These are phyloP conservation scores for Cochlearia excelsa DNA, from an alignment of 345 rosid species.

Conservation along the genomic window DNA sequence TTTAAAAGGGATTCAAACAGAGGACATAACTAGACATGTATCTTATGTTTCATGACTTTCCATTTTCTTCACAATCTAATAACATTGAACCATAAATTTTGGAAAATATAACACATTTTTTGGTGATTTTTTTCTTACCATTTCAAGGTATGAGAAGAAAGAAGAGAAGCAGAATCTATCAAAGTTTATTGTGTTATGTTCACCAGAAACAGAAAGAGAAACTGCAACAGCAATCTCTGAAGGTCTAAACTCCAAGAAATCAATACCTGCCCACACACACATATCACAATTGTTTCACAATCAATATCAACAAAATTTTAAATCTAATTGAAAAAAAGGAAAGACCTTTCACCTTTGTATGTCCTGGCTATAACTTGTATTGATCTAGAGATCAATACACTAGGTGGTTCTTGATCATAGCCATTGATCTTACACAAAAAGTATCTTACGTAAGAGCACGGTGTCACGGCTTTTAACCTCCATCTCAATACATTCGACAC, in stretches of 20 bases:
- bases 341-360: constrained; percentile 46
- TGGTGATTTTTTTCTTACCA: constrained; percentile 20
- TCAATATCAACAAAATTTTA: not conserved
- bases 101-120: not conserved
- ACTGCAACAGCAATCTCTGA: constrained; percentile 78
- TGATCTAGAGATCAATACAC: constrained; percentile 37
- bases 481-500: constrained; percentile 56
- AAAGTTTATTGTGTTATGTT: constrained; percentile 18
- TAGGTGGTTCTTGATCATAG: constrained; percentile 35
- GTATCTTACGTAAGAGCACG: constrained; percentile 55
- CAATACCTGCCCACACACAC: constrained; percentile 52
- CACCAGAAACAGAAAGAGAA: constrained; percentile 53
- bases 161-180: constrained; percentile 25
- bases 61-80: constrained; percentile 4
- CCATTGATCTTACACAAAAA: constrained; percentile 45
- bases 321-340: constrained; percentile 5
- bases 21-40: constrained; percentile 1
- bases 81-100: constrained; percentile 1
- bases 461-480: constrained; percentile 56
- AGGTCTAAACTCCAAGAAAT: constrained; percentile 71
- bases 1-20: constrained; percentile 3
- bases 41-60: constrained; percentile 1
- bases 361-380: constrained; percentile 49
- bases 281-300: constrained; percentile 3
- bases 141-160: constrained; percentile 30